Conservation (phyloP, 306 rosid genomes). For the Vigna reflexopilosa region DNA sequence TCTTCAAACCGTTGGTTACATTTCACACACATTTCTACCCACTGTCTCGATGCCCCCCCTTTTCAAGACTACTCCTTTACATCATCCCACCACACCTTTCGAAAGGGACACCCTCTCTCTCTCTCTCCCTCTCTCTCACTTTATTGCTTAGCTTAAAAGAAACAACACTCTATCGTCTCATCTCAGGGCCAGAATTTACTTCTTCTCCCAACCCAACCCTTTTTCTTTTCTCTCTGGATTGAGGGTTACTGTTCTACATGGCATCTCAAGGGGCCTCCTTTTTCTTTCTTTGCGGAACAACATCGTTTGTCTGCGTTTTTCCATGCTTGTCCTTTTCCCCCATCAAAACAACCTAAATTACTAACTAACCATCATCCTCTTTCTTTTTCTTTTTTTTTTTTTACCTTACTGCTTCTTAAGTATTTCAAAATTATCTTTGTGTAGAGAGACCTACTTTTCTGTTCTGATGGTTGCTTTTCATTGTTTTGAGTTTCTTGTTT, state of each 20-base stretch:
- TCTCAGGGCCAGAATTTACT: conserved; percentile 30
- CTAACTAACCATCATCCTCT: not conserved
- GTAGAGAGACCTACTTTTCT: too few relatives aligned
- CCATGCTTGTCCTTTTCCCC: conserved; percentile 35
- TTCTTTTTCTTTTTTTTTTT: not conserved
- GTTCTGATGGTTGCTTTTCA: too few relatives aligned
- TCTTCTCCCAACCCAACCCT: conserved; percentile 22
- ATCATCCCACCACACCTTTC: conserved; percentile 47
- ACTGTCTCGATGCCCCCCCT: not conserved
- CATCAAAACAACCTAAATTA: not conserved
- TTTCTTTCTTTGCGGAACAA: conserved; percentile 28
- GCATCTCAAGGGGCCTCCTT: conserved; percentile 25
- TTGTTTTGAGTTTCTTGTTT: too few relatives aligned
- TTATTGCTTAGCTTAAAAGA: conserved; percentile 55
- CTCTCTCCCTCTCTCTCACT: not conserved
- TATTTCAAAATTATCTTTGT: too few relatives aligned
- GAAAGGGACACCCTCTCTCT: conserved; percentile 52
- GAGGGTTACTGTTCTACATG: conserved; percentile 6
- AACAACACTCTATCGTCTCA: conserved; percentile 23
- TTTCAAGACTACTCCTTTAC: not conserved
- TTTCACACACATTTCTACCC: too few relatives aligned
- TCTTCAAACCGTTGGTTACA: conserved; percentile 39
- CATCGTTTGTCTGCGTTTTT: conserved; percentile 29
- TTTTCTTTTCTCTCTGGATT: conserved; percentile 5
- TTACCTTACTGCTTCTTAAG: too few relatives aligned